These are phyloP conservation scores for Penicillium roqueforti DNA, from an alignment of 495 filamentous ascomycete genomes.

Conservation along the genomic window DNA sequence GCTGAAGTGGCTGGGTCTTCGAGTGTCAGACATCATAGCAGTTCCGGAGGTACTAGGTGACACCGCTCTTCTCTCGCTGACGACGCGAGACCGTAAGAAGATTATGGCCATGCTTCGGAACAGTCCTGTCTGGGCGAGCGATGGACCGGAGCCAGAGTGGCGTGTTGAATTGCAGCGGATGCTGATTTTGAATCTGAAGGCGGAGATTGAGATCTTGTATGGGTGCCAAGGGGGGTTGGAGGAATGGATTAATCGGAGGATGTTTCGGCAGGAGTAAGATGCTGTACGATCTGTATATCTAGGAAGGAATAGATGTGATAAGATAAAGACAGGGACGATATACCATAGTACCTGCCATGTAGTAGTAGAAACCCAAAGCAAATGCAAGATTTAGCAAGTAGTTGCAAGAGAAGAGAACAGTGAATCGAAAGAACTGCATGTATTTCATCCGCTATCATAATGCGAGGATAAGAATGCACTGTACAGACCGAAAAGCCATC, in stretches of 20 bases:
- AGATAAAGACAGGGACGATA: not conserved
- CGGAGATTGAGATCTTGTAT: slow-evolving; percentile 83
- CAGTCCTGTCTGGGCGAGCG: slow-evolving; percentile 42
- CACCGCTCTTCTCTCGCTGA: slow-evolving; percentile 53
- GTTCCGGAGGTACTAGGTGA: slow-evolving; percentile 19
- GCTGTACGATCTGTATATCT: not conserved
- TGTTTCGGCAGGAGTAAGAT: slow-evolving; percentile 27
- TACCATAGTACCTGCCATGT: not conserved
- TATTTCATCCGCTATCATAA: slow-evolving; percentile 9
- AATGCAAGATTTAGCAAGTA: not conserved
- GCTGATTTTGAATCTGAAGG: slow-evolving; percentile 82
- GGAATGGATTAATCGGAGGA: slow-evolving; percentile 57
- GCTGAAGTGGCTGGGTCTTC: slow-evolving; percentile 73
- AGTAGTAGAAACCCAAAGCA: not conserved
- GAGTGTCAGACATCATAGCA: slow-evolving; percentile 52
- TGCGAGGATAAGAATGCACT: slow-evolving; percentile 15
- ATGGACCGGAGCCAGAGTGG: slow-evolving; percentile 51
- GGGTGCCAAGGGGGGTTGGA: slow-evolving; percentile 53
- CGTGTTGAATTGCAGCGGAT: slow-evolving; percentile 73
- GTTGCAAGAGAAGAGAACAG: not conserved
- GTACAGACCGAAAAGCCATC: slow-evolving; percentile 15
- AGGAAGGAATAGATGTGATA: not conserved
- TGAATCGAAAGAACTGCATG: not conserved
- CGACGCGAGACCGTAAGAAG: slow-evolving; percentile 62
- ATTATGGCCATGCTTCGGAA: slow-evolving; percentile 61